Evolutionary conservation across 805 yeast species (phyloP), one percentile per base, ranked within the genome.

Genomic region (Cyberlindnera amylophila): DNA sequence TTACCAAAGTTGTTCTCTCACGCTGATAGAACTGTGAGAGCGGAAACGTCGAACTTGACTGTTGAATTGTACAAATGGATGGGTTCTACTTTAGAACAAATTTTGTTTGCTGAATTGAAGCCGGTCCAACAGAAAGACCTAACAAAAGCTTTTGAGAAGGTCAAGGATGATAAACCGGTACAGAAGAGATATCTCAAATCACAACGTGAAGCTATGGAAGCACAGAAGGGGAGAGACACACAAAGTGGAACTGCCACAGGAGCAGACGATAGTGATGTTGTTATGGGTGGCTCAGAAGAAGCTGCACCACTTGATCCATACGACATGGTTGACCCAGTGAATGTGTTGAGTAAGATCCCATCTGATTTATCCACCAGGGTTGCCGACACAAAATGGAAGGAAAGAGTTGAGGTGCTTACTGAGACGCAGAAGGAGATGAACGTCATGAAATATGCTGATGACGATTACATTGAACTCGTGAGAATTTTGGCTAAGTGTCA

Each of bases 41-140:
- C 80, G 1, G 95, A 86, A 58, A 78, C 96, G 2, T 72, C 82
- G 5, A 69, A 71, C 33, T 67, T 91, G 49, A 70, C 89, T 0
- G 77, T 86, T 4, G 85, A 80, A 42, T 58, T 90, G 21, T 79
- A 81, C 59, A 76, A 78, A 44, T 86, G 93, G 84, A 72, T 84
- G 59, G 93, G 95, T 2, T 54, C 58, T 21, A 58, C 65, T 12
- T 65, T 87, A 32, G 80, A 79, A 39, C 70, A 72, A 13, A 58
- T 81, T 0, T 64, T 88, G 31, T 75, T 87, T 42, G 75, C 82
- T 3, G 79, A 79, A 21, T 71, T 93, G 64, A 93, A 91, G 59
- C 96, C 96, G 0, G 87, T 89, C 16, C 98, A 91, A 62, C 91
- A 87, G 63, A 85, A 82, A 49, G 98, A 90, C 57, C 71, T 91